Evolutionary conservation across 257 asterid species (phyloP).

Genomic region (Salvia splendens): DNA sequence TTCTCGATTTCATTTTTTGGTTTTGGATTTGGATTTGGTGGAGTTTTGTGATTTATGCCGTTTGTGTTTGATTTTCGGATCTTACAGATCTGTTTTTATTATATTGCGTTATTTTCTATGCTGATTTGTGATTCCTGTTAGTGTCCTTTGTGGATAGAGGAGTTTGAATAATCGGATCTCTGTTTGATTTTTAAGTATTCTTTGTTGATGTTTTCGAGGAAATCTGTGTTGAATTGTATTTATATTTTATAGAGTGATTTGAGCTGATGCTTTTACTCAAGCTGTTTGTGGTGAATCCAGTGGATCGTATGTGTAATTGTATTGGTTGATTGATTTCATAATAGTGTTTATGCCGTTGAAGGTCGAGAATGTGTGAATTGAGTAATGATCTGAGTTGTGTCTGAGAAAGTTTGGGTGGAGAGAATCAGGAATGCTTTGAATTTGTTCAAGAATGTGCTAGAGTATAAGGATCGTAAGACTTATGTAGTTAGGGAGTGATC

Average conservation of each 20-base stretch:
- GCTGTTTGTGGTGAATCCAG: conserved; percentile 12
- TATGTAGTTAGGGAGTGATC: conserved; percentile 20
- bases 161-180: conserved; percentile 32
- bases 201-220: conserved; percentile 45
- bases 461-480: conserved; percentile 10
- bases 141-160: conserved; percentile 30
- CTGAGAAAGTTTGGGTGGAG: not conserved
- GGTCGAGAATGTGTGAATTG: conserved; percentile 8
- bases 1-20: conserved; percentile 23
- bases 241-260: conserved; percentile 21
- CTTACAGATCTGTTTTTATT: conserved; percentile 39
- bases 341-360: not conserved
- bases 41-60: conserved; percentile 21
- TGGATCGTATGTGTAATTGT: conserved; percentile 14
- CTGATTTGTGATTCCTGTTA: conserved; percentile 38
- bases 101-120: not conserved
- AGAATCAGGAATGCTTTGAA: not conserved
- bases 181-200: conserved; percentile 20
- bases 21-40: conserved; percentile 16
- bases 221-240: conserved; percentile 39
- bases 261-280: not conserved
- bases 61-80: conserved; percentile 8
- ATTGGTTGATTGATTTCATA: conserved; percentile 12
- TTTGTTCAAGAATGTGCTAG: conserved; percentile 5
- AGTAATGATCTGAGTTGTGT: conserved; percentile 23